Percentiles rank a stretch among this genome's conserved stretches.
Evolutionary conservation across 2,329 filamentous ascomycete species (phyloP).

Genomic region (Alternaria sp.): DNA sequence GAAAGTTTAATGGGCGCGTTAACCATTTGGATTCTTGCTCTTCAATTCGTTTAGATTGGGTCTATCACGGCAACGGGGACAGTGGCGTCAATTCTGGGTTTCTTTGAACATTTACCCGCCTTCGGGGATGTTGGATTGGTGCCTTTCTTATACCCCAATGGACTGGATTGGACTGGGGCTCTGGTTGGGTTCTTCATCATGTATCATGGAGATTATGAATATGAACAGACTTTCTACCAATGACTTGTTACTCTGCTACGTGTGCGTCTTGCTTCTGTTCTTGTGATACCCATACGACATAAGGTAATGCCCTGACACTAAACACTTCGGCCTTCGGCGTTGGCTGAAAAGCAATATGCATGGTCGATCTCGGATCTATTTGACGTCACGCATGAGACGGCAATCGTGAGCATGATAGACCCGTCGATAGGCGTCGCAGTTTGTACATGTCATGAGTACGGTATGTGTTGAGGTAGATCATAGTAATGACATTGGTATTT

Average conservation of each 20-base stretch:
- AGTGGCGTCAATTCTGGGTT: not conserved
- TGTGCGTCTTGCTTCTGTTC: not conserved
- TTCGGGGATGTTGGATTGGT: not conserved
- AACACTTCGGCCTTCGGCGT: not conserved
- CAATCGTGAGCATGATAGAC: not conserved
- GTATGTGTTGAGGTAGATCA: not conserved
- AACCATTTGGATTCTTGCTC: not conserved
- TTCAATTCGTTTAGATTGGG: not conserved
- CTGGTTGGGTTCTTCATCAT: not conserved
- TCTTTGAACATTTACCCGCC: slow-evolving; percentile 4
- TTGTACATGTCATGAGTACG: not conserved
- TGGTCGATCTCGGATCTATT: not conserved
- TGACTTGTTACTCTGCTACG: not conserved
- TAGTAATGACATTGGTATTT: not conserved
- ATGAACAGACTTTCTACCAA: not conserved
- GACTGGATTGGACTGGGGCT: slow-evolving; percentile 10
- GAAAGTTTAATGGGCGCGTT: not conserved
- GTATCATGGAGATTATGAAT: not conserved
- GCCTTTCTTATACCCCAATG: slow-evolving; percentile 11
- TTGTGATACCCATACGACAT: not conserved
- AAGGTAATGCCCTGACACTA: not conserved
- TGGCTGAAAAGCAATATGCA: not conserved
- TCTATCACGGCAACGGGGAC: not conserved
- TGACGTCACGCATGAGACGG: not conserved
- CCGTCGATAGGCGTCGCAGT: not conserved